Evolutionary conservation across 2,329 filamentous ascomycete genomes (phyloP).

Genomic region (Pyrenophora seminiperda): DNA sequence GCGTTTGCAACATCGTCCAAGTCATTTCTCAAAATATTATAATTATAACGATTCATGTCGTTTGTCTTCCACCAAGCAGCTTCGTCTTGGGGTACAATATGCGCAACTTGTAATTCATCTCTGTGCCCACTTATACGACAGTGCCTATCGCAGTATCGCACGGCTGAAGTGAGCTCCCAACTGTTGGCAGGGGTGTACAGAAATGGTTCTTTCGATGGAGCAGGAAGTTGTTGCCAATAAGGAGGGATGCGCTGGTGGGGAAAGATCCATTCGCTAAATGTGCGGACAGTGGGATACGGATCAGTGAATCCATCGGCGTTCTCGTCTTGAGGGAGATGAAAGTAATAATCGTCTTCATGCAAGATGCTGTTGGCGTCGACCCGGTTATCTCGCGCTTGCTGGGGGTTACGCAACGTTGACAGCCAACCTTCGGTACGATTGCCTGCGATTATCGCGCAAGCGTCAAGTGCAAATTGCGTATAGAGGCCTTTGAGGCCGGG

Average conservation of each 20-base stretch:
- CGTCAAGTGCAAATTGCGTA: too few species aligned
- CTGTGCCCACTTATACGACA: conserved; percentile 10
- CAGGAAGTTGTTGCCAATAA: conserved; percentile 3
- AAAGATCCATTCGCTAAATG: conserved; percentile 15
- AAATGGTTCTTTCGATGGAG: too few species aligned
- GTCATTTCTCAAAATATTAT: conserved; percentile 4
- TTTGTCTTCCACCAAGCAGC: conserved; percentile 15
- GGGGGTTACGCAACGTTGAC: too few species aligned
- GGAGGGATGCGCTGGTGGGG: conserved; percentile 9
- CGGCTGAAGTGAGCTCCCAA: conserved; percentile 4
- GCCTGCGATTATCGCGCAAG: too few species aligned
- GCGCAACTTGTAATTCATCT: conserved; percentile 12
- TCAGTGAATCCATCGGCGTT: neutral
- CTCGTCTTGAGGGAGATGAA: neutral
- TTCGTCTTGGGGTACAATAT: conserved; percentile 18
- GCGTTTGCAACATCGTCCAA: conserved; percentile 21
- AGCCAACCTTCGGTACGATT: too few species aligned
- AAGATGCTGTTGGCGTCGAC: neutral
- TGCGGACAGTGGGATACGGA: conserved; percentile 13
- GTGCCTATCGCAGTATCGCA: conserved; percentile 3
- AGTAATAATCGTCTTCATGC: neutral
- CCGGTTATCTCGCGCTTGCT: too few species aligned
- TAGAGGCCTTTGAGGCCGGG: too few species aligned
- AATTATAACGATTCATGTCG: conserved; percentile 15
- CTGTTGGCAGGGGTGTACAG: too few species aligned